Percentiles rank a stretch among this genome's conserved stretches.
Evolutionary conservation across 495 filamentous ascomycete genomes (phyloP).

Genomic region (Penicillium crystallinum): DNA sequence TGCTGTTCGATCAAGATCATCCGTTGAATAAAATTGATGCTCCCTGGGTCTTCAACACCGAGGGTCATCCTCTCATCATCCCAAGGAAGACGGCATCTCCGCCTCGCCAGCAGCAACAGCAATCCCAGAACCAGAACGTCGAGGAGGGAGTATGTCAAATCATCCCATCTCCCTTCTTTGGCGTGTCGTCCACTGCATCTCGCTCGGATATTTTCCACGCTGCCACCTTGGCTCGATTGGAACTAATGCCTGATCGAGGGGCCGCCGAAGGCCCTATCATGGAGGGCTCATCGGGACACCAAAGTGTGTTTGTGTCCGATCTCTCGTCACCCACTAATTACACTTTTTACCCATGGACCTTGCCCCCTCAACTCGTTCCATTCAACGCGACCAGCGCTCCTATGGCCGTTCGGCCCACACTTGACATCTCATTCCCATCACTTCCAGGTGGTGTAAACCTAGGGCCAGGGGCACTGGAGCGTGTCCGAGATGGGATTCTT

Average conservation of each 20-base stretch:
- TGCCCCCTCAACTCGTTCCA: slow-evolving; percentile 69
- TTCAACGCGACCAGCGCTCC: slow-evolving; percentile 65
- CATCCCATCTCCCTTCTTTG: slow-evolving; percentile 57
- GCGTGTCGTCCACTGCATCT: slow-evolving; percentile 72
- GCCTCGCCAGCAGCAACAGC: slow-evolving; percentile 5
- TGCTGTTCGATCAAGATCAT: slow-evolving; percentile 81
- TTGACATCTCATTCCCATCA: slow-evolving; percentile 78
- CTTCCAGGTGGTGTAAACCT: slow-evolving; percentile 48
- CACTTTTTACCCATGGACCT: slow-evolving; percentile 89
- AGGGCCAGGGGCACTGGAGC: slow-evolving; percentile 53
- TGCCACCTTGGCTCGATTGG: slow-evolving; percentile 75
- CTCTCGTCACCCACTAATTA: slow-evolving; percentile 65
- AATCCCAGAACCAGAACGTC: slow-evolving; percentile 9
- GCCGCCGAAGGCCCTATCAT: slow-evolving; percentile 49
- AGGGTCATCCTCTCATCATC: slow-evolving; percentile 90
- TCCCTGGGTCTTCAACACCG: slow-evolving; percentile 89
- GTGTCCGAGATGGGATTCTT: slow-evolving; percentile 66
- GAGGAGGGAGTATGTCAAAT: slow-evolving; percentile 49
- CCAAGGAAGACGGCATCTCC: slow-evolving; percentile 46
- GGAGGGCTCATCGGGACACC: slow-evolving; percentile 46
- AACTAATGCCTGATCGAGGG: slow-evolving; percentile 60
- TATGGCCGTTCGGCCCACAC: slow-evolving; percentile 56
- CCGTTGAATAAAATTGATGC: slow-evolving; percentile 82
- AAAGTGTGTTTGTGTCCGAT: slow-evolving; percentile 52
- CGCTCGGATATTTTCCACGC: slow-evolving; percentile 89